Evolutionary conservation across 2,329 filamentous ascomycete genomes (phyloP).

Genomic region (Cytospora leucostoma): DNA sequence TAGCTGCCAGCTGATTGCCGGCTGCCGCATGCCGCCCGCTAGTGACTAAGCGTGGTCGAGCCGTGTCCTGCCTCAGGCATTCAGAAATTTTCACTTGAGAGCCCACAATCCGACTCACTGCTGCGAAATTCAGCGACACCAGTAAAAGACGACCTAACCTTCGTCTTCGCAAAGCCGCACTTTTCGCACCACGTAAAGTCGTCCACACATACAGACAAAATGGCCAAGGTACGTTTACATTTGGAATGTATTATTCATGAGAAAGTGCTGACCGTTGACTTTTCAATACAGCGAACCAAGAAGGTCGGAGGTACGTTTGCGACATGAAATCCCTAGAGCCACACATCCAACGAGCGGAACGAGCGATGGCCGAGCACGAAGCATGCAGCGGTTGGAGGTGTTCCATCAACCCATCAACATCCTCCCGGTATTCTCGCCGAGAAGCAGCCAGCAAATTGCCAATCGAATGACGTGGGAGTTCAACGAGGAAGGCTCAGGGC

Average conservation of each 20-base stretch:
- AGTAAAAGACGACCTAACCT: slow-evolving; percentile 18
- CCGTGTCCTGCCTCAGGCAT: slow-evolving; percentile 24
- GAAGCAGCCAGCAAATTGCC: not conserved
- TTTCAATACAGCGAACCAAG: slow-evolving; percentile 68
- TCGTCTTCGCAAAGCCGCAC: slow-evolving; percentile 23
- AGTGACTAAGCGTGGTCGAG: not conserved
- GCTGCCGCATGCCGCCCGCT: not conserved
- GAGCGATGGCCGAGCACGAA: slow-evolving; percentile 24
- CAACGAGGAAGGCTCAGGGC: not conserved
- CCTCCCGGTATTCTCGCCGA: not conserved
- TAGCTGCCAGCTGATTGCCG: not conserved
- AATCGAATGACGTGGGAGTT: slow-evolving; percentile 11
- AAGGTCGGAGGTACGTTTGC: slow-evolving; percentile 56
- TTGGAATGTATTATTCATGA: not conserved
- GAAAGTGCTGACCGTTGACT: not conserved
- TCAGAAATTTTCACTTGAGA: slow-evolving; percentile 21
- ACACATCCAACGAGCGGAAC: slow-evolving; percentile 12
- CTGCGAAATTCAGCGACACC: slow-evolving; percentile 23
- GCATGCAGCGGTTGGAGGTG: slow-evolving; percentile 2
- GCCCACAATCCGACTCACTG: slow-evolving; percentile 24
- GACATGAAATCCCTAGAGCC: slow-evolving; percentile 8
- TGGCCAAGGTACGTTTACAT: slow-evolving; percentile 26
- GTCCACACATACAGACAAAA: slow-evolving; percentile 26
- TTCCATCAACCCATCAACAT: not conserved
- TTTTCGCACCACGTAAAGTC: slow-evolving; percentile 28